Evolutionary conservation across 352 stramenopile species (phyloP), one percentile per base, ranked within the genome.

Genomic region (Phytopythium oedochilum): DNA sequence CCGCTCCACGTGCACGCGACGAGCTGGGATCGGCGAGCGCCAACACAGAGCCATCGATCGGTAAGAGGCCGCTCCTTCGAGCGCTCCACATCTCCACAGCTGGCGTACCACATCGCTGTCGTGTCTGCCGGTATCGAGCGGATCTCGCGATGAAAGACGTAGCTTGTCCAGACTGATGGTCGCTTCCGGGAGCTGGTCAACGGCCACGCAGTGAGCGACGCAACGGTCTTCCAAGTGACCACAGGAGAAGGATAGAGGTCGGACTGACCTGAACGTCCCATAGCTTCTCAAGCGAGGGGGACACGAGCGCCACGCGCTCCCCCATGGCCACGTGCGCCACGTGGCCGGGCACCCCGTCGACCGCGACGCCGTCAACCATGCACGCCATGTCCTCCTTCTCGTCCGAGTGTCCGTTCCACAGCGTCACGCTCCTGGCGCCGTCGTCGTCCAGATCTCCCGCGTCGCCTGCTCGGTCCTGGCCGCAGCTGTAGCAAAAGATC

Each of bases 1-100:
- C 83, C 82, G 60, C 75, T 89, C 82, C 82, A 92, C 31, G 75
- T 90, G 42, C 78, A 89, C 4, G 65, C 72, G 10, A 90, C 63
- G 47, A 92, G 66, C 79, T 92, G 23, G 20, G 52, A 48, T 14
- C 15, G 26, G 61, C n/a, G 18, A 44, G 43, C 43, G 59, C 17
- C 31, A 20, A 22, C 20, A 42, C 9, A 25, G 12, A n/a, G n/a
- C n/a, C 32, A 23, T 2, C 11, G 2, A 17, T 5, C 5, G 18
- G 35, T 43, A 22, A 31, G 36, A 23, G 57, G 47, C 22, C 28
- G 15, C 25, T 3, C 39, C 39, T 14, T 12, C 20, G 28, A 45
- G n/a, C 18, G 7, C 7, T 6, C 6, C 40, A 31, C 12, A 9
- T 28, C 3, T 42, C 36, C 11, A 23, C 7, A 3, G 14, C 23